A percentile compares a stretch with the other conserved stretches of the same genome.
Evolutionary conservation across 345 rosid species (phyloP).

Genomic region (Mercurialis annua): DNA sequence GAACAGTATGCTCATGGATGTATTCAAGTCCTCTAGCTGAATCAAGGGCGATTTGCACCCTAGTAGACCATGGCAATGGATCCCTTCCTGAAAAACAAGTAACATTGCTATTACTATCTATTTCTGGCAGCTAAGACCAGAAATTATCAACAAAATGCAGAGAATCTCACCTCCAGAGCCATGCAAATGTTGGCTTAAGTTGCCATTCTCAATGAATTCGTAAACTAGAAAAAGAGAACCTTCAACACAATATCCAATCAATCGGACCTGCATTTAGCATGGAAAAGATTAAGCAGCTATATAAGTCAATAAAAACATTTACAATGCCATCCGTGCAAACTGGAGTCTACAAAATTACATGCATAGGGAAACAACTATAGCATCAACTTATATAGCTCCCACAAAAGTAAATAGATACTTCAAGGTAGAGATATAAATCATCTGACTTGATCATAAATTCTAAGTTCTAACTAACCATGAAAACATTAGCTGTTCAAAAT

Average conservation of each 20-base stretch:
- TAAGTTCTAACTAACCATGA: background rate
- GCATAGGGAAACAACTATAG: background rate
- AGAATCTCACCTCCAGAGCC: slow-evolving; percentile 70
- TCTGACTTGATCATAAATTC: background rate
- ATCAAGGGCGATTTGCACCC: slow-evolving; percentile 97
- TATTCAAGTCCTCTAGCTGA: slow-evolving; percentile 98
- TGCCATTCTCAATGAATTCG: slow-evolving; percentile 88
- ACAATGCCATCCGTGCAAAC: background rate
- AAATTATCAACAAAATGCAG: background rate
- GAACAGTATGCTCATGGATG: slow-evolving; percentile 95
- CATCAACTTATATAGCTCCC: background rate
- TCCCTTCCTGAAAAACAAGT: slow-evolving; percentile 56
- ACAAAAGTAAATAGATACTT: slow-evolving; percentile 6
- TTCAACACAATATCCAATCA: slow-evolving; percentile 93
- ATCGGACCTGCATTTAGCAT: slow-evolving; percentile 56
- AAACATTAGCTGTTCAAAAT: background rate
- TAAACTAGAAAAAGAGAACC: slow-evolving; percentile 88
- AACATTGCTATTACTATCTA: slow-evolving; percentile 14
- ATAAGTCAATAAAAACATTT: background rate
- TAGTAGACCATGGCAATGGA: slow-evolving; percentile 68
- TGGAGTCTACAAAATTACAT: background rate
- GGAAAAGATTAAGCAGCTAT: background rate
- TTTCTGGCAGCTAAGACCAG: slow-evolving; percentile 1
- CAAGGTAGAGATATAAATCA: background rate
- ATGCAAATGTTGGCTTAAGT: slow-evolving; percentile 84